Percentiles rank a stretch among this genome's conserved stretches.
These are phyloP conservation scores for Verticillium klebahnii DNA, from an alignment of 2,329 filamentous ascomycete species.

Conservation along the genomic window DNA sequence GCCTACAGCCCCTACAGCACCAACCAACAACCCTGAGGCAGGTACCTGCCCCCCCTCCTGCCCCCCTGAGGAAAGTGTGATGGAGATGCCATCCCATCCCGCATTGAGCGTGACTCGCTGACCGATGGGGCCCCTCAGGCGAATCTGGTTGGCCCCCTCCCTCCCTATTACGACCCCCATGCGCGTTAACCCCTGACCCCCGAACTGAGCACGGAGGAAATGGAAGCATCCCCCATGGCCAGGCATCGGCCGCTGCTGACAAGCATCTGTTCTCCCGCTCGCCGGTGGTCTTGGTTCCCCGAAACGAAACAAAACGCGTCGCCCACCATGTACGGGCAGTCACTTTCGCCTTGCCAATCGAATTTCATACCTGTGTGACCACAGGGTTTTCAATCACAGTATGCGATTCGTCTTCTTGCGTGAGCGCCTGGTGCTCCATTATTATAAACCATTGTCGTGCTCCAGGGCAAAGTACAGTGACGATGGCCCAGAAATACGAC, in stretches of 20 bases:
- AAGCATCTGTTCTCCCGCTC: neutral
- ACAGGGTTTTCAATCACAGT: neutral
- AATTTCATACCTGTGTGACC: neutral
- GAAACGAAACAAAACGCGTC: no score
- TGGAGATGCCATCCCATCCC: neutral
- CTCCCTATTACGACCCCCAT: neutral
- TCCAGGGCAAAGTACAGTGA: neutral
- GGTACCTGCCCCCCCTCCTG: neutral
- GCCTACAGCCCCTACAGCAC: neutral
- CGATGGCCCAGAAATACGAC: neutral
- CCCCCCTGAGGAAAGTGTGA: neutral
- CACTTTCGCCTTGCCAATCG: no score
- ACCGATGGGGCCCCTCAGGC: neutral
- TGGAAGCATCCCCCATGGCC: neutral
- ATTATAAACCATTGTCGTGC: neutral
- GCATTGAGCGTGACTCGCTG: neutral
- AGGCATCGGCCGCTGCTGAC: neutral
- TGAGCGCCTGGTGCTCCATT: neutral
- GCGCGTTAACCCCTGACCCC: neutral
- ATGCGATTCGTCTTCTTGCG: neutral
- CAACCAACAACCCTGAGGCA: neutral
- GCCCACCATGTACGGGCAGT: no score
- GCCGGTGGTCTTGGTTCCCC: no score
- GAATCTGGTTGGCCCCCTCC: neutral
- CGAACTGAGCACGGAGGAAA: neutral